Conservation (phyloP, 257 asterid species). For the Rauvolfia tetraphylla region DNA sequence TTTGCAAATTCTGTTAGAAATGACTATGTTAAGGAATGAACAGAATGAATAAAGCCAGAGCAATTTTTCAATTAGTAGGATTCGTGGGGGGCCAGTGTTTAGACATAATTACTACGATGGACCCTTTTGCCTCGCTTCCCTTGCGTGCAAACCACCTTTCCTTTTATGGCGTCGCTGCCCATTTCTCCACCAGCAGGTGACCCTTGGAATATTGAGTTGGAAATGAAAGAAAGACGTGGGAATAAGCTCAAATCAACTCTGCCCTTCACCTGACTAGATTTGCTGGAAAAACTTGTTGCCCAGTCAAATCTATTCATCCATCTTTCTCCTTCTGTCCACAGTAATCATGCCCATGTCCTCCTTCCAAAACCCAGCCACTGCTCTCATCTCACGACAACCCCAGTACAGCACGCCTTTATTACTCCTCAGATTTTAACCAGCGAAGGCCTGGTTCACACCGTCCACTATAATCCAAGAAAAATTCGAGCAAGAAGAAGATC, state of each 20-base stretch:
- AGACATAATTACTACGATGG: constrained; percentile 6
- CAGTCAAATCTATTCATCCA: constrained; percentile 14
- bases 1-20: too few relatives aligned
- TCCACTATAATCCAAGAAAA: too few relatives aligned
- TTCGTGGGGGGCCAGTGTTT: neutral
- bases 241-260: neutral
- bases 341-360: neutral
- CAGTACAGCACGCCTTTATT: too few relatives aligned
- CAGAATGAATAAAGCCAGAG: too few relatives aligned
- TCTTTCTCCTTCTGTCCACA: neutral
- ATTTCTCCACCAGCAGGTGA: constrained; percentile 1
- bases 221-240: constrained; percentile 16
- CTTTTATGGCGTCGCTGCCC: constrained; percentile 1
- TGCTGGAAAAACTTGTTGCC: constrained; percentile 11
- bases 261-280: constrained; percentile 7
- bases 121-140: neutral
- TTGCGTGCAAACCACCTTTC: neutral
- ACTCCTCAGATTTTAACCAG: too few relatives aligned
- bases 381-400: too few relatives aligned
- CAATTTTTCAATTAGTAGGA: neutral
- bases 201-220: constrained; percentile 4
- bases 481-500: neutral
- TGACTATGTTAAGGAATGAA: too few relatives aligned
- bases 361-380: too few relatives aligned
- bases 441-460: too few relatives aligned